Base-by-base conservation (phyloP, 495 filamentous ascomycete genomes). In the Penicillium cosmopolitanum region DNA sequence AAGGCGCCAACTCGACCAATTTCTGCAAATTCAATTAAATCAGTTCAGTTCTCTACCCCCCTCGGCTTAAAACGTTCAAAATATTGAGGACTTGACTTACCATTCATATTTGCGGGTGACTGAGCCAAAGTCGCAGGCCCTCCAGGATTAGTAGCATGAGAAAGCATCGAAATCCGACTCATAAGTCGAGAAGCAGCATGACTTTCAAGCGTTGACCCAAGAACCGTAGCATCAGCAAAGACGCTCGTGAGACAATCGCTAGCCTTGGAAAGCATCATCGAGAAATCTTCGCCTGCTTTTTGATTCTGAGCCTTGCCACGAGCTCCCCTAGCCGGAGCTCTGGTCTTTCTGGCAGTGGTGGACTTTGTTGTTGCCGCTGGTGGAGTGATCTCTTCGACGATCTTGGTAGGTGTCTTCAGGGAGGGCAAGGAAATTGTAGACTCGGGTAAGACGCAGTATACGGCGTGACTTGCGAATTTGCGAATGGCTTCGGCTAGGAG, bases 371-470 rank as follows among this genome's bases (percentile, higher is more conserved):
- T 75, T 15, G 43, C 35, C 35, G 58, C 48, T 44, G 55, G 55
- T 7, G 58, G n/a, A 15, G 9, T 58, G 6, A 56, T 9, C 51
- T 72, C 66, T 33, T 70, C 64, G 18, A 56, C 56, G 19, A n/a
- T n/a, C 46, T 68, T 73, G 44, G 51, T 60, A 1, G 71, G 68
- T 4, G 71, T 63, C 38, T 69, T 68, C 34, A 92, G 76, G 4
- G 90, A 86, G 9, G 92, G 92, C 58, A 92, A 84, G 0, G 89
- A 92, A 34, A 95, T 88, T 5, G 92, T 96, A 6, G 95, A 98
- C 59, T 98, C 95, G 8, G 92, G 89, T 23, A 98, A 80, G 16
- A 93, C 86, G 40, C 90, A 95, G 70, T 93, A 96, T 1, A 93
- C 88, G 10, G 93, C 88, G 75, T 98, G 92, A 4, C 82, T 78